Conservation (phyloP, 2,329 filamentous ascomycete species). For the Neocucurbitaria cava region DNA sequence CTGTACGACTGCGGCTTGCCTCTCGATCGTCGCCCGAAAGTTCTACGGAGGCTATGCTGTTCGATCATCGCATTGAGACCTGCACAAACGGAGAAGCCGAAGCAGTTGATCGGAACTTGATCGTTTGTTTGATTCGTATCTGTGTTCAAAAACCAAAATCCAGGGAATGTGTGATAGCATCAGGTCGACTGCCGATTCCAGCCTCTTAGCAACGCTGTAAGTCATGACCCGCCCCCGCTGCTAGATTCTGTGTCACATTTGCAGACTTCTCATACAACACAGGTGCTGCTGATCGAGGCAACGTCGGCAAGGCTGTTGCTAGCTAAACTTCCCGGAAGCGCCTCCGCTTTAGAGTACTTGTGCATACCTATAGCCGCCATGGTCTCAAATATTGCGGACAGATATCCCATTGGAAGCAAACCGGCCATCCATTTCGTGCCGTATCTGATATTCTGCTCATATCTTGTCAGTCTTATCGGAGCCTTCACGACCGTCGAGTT, state of each 20-base stretch:
- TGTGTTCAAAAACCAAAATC: neutral
- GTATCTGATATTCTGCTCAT: conserved; percentile 61
- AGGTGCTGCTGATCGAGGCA: neutral
- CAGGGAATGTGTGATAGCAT: neutral
- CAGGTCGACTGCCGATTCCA: neutral
- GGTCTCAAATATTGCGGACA: conserved; percentile 20
- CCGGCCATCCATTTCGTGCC: conserved; percentile 51
- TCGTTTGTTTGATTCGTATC: neutral
- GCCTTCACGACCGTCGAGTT: conserved; percentile 81
- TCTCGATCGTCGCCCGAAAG: neutral
- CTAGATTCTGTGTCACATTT: neutral
- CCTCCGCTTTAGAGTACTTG: neutral
- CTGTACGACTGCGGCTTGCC: neutral
- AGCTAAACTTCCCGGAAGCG: neutral
- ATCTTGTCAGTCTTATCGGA: conserved; percentile 75
- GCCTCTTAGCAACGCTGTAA: neutral
- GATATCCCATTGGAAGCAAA: conserved; percentile 42
- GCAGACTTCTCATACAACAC: neutral
- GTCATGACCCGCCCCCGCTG: neutral
- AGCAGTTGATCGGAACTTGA: neutral
- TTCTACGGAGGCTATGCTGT: neutral
- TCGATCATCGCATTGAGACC: neutral
- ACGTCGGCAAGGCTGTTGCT: neutral
- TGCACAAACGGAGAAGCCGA: conserved; percentile 1
- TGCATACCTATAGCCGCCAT: conserved; percentile 5